Conservation (phyloP, 441 rosid species). For the Mallotus repandus region DNA sequence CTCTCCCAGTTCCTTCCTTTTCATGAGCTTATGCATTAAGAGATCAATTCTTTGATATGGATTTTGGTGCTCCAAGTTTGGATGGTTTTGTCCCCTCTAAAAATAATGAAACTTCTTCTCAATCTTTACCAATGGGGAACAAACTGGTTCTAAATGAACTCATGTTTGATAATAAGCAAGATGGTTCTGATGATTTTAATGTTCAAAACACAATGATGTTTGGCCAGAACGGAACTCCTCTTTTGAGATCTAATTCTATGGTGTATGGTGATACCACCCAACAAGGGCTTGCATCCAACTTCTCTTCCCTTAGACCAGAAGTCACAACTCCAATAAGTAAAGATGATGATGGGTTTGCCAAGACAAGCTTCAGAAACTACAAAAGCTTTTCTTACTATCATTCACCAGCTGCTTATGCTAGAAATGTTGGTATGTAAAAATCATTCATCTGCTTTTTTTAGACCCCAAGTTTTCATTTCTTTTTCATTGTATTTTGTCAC, state of each 20-base stretch:
- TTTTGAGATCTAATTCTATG: constrained; percentile 52
- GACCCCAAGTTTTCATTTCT: too few relatives aligned
- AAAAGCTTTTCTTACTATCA: constrained; percentile 37
- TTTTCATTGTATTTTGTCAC: too few relatives aligned
- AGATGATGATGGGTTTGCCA: constrained; percentile 33
- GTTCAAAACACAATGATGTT: constrained; percentile 44
- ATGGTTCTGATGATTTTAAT: constrained; percentile 38
- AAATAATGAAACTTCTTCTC: constrained; percentile 28
- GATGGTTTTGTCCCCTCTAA: constrained; percentile 43
- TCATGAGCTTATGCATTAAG: constrained; percentile 39
- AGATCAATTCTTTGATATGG: constrained; percentile 41
- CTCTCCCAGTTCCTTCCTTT: background rate
- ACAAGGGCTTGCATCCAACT: constrained; percentile 48
- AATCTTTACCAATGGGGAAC: constrained; percentile 24
- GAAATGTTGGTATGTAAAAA: constrained; percentile 42
- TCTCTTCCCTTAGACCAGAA: constrained; percentile 57
- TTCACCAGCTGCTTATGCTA: constrained; percentile 32
- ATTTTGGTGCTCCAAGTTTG: constrained; percentile 49
- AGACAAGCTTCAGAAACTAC: constrained; percentile 32
- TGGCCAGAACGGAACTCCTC: constrained; percentile 39
- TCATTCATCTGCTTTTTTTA: background rate
- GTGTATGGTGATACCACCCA: constrained; percentile 34
- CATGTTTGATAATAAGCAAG: constrained; percentile 44
- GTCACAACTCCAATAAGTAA: constrained; percentile 23
- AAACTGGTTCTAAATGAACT: constrained; percentile 40